These are phyloP conservation scores for Linnemannia hyalina DNA, from an alignment of 192 early-diverging fungal genomes.

Conservation along the genomic window DNA sequence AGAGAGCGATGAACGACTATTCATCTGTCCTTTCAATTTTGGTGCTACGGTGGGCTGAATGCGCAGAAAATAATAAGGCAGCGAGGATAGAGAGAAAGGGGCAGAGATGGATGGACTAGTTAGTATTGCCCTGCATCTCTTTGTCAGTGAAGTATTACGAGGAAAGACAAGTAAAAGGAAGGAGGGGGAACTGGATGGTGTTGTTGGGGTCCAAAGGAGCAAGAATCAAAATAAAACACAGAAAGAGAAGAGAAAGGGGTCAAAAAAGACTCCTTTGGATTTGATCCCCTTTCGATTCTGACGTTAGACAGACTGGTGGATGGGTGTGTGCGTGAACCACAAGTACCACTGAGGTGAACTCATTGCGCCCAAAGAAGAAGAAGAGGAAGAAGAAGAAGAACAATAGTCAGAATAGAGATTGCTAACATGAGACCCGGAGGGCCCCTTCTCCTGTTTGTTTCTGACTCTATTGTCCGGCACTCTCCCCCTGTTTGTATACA, in stretches of 20 bases:
- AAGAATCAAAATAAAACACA: no score
- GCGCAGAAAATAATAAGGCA: neutral
- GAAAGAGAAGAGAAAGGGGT: neutral
- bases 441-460: no score
- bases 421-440: no score
- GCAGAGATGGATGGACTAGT: neutral
- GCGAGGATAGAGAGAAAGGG: neutral
- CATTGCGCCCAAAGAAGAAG: no score
- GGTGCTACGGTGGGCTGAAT: neutral
- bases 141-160: neutral
- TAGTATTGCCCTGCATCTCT: neutral
- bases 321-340: neutral
- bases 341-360: no score
- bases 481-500: no score
- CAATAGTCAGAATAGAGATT: no score
- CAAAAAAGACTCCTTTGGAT: neutral
- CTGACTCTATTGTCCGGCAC: no score
- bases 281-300: conserved; percentile 2
- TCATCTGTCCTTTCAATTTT: neutral
- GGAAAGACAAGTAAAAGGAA: neutral
- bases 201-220: neutral
- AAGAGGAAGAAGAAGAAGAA: no score
- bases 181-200: neutral
- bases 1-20: neutral
- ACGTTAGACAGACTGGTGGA: neutral